A percentile compares a stretch with the other conserved stretches of the same genome.
phyloP scores from a whole-genome alignment of 202 grass and related monocot genomes.

The Schoenoplectus tabernaemontani region DNA sequence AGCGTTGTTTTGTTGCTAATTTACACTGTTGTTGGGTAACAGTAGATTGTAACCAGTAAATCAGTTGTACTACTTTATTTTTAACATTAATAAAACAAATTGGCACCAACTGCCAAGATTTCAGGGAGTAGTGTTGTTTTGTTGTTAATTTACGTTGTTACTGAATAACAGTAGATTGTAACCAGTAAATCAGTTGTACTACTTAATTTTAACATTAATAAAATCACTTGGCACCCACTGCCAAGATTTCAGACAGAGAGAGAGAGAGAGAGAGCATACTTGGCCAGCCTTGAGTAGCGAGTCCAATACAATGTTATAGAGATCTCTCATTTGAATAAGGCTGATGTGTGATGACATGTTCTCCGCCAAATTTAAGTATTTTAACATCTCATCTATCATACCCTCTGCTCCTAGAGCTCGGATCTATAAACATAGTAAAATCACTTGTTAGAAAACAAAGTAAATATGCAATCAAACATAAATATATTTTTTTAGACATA shows the following conservation, averaged over 20 bases:
- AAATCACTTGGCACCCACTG: too few relatives aligned
- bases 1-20: too few relatives aligned
- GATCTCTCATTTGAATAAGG: conserved; percentile 45
- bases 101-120: too few relatives aligned
- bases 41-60: too few relatives aligned
- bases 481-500: not conserved
- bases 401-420: conserved; percentile 71
- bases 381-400: conserved; percentile 85
- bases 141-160: too few relatives aligned
- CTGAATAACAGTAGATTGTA: too few relatives aligned
- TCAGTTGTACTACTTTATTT: too few relatives aligned
- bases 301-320: conserved; percentile 52
- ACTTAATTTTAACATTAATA: too few relatives aligned
- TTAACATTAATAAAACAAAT: too few relatives aligned
- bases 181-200: too few relatives aligned
- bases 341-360: conserved; percentile 37
- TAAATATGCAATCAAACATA: conserved; percentile 9
- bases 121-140: too few relatives aligned
- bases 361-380: conserved; percentile 68
- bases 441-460: conserved; percentile 18
- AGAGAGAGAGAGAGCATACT: conserved; percentile 34
- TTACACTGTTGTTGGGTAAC: too few relatives aligned
- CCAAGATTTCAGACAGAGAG: not conserved
- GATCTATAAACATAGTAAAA: conserved; percentile 44
- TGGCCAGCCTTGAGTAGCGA: conserved; percentile 49